Evolutionary conservation across 208 protist genomes (phyloP), one percentile per base, ranked within the genome.

Genomic region (Leptomonas pyrrhocoris): DNA sequence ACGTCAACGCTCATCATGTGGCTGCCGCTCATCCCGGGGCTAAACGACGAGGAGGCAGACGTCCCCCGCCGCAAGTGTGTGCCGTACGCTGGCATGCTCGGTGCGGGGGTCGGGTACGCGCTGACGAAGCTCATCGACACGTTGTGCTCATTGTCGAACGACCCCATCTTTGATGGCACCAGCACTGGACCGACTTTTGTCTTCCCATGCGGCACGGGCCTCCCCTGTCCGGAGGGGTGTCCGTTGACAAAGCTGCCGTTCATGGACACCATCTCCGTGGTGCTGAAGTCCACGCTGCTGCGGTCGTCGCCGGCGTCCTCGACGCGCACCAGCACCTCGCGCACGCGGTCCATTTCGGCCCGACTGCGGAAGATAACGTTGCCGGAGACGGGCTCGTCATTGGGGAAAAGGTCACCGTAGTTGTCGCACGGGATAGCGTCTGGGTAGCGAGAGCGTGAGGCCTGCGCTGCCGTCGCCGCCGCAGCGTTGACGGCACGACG

Each of bases 351-450:
- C 11, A 60, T 42, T 4, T 78, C 73, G 16, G 59, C 64, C 0
- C 38, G 43, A 53, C 38, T 61, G 13, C 46, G 73, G n/a, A 78
- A 64, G 23, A 72, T 27, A 2, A 80, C 63, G 46, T 74, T 71
- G 21, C 68, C 75, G 0, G 19, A 16, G 12, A 40, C 63, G 31
- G 70, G 63, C 27, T 66, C 45, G 12, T 67, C 43, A 3, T 67
- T 42, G 19, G 50, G 40, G 25, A 68, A 59, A 15, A 61, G 43
- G 21, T 67, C 66, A 8, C 36, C n/a, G 46, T 73, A 58, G 56
- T 62, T 16, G 7, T 74, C 57, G 36, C 51, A 64, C n/a, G 74
- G 62, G 11, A 67, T 11, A 13, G 56, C 63, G 9, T 55, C 48
- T 0, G 63, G 68, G n/a, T 60, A 56, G 45, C 28, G 42, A 11